phyloP scores from a whole-genome alignment of 2,329 filamentous ascomycete species.

The Amesomyces nigricolor region DNA sequence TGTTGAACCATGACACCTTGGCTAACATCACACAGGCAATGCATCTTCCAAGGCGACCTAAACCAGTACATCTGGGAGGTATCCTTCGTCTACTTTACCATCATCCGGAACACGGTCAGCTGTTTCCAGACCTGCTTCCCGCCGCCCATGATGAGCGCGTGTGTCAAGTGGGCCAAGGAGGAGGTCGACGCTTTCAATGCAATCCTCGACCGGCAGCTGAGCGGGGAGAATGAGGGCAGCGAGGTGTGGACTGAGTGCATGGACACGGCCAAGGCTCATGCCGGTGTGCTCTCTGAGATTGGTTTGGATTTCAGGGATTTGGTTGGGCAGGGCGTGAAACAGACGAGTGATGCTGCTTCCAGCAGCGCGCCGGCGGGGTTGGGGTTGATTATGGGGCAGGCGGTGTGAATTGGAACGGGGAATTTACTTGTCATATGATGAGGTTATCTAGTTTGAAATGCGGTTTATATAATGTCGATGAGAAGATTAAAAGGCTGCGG shows the following conservation, averaged over 20 bases:
- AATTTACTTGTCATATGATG: not conserved
- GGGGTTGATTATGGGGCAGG: slow-evolving; percentile 30
- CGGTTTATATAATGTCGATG: too few species aligned
- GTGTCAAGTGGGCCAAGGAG: slow-evolving; percentile 97
- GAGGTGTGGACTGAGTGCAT: slow-evolving; percentile 78
- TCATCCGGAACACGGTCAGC: slow-evolving; percentile 87
- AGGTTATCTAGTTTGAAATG: not conserved
- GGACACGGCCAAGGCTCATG: slow-evolving; percentile 73
- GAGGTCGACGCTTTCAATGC: slow-evolving; percentile 87
- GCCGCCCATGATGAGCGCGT: slow-evolving; percentile 81
- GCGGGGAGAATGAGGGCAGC: slow-evolving; percentile 72
- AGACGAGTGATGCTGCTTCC: slow-evolving; percentile 16
- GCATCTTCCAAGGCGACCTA: slow-evolving; percentile 90
- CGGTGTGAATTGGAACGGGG: not conserved
- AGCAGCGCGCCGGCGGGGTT: slow-evolving; percentile 37
- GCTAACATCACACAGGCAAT: slow-evolving; percentile 56
- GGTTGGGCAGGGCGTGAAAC: slow-evolving; percentile 55
- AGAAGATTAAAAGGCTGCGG: too few species aligned
- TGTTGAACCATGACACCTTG: not conserved
- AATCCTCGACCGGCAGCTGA: slow-evolving; percentile 76
- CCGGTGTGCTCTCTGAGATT: slow-evolving; percentile 72
- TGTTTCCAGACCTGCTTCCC: slow-evolving; percentile 87
- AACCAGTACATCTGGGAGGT: slow-evolving; percentile 92
- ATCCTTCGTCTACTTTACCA: slow-evolving; percentile 90
- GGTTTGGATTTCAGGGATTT: slow-evolving; percentile 84